Base-by-base conservation (phyloP, 441 rosid genomes). In the Populus trichocarpa region DNA sequence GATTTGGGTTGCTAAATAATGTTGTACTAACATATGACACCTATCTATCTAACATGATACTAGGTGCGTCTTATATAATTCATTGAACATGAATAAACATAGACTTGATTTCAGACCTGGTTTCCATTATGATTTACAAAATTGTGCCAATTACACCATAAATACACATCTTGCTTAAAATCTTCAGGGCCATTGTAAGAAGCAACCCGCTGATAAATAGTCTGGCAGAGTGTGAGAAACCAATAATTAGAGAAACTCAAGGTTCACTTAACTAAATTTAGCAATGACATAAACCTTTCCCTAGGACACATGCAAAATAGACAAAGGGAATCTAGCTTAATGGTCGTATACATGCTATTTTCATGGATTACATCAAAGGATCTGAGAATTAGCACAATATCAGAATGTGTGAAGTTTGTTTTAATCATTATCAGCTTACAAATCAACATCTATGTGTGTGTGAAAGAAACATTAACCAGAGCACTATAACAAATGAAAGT, bases 201-300 rank as follows among this genome's bases (percentile, higher is more conserved):
- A 28, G 30, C 86, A 76, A 89, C 79, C 74, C 97, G 88, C 77
- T 83, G 82, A 80, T 86, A 92, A 70, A 94, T 82, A 50, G 93
- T 91, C 99, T 93, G 90, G 83, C 73, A 69, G 70, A 76, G 65
- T 50, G 36, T 6, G 74, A 78, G 13, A 8, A 80, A 32, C 11
- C 75, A 70, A 50, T 23, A 76, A 76, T n/a, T 67, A 75, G 76
- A n/a, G 38, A 79, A 75, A 74, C 30, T 46, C 69, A 53, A 75
- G n/a, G n/a, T 69, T 71, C 26, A 14, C 20, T 35, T 38, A 30
- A 40, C 25, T 12, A 8, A 18, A 36, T n/a, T n/a, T n/a, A n/a
- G n/a, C n/a, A n/a, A n/a, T n/a, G n/a, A n/a, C n/a, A n/a, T n/a
- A n/a, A n/a, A 38, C 28, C 23, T 53, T 33, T 30, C 12, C 4